These are phyloP conservation scores for Neurospora sp. DNA, from an alignment of 495 filamentous ascomycete species.

Conservation along the genomic window DNA sequence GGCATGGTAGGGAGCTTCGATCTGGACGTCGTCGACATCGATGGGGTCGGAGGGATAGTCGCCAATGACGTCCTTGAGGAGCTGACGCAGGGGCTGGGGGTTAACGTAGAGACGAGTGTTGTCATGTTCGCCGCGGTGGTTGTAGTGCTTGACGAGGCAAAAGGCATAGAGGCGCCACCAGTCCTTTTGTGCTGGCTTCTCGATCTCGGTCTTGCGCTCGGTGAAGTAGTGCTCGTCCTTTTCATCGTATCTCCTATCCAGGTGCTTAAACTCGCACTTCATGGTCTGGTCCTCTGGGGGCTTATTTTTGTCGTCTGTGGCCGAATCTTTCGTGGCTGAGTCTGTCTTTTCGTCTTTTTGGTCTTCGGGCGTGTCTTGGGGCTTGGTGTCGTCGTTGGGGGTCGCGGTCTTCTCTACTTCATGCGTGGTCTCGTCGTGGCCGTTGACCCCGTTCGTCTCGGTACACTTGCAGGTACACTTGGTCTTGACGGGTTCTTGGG, in stretches of 20 bases:
- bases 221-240: constrained; percentile 19
- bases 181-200: constrained; percentile 22
- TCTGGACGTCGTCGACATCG: constrained; percentile 21
- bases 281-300: constrained; percentile 16
- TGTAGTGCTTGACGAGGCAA: constrained; percentile 20
- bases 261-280: constrained; percentile 31
- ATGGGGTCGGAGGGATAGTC: constrained; percentile 22
- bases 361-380: neutral
- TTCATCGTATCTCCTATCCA: constrained; percentile 20
- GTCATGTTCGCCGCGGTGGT: constrained; percentile 13
- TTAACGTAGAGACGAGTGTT: constrained; percentile 22
- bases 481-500: neutral
- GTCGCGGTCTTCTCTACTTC: neutral
- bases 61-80: constrained; percentile 21
- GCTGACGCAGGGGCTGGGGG: constrained; percentile 19
- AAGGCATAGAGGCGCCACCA: constrained; percentile 28
- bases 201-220: constrained; percentile 17
- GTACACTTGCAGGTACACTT: neutral
- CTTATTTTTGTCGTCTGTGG: neutral
- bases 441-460: neutral
- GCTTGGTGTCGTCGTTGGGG: neutral
- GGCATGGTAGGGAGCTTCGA: constrained; percentile 20
- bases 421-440: neutral
- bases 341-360: neutral
- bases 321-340: neutral